Evolutionary conservation across 331 rosid genomes (phyloP), one percentile per base, ranked within the genome.

Genomic region (Cydonia oblonga): DNA sequence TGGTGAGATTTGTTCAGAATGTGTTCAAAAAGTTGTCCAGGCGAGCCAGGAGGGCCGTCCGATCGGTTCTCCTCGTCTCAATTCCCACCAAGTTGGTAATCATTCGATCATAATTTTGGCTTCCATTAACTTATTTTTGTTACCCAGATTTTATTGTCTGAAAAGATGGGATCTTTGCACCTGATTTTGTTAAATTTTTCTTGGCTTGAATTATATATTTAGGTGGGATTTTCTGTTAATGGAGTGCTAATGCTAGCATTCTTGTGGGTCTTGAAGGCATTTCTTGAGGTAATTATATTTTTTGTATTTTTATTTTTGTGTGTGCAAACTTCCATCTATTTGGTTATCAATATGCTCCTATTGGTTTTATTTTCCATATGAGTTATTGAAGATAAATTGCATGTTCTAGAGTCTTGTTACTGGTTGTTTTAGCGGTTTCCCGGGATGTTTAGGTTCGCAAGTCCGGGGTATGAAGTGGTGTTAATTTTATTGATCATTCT

Each of bases 221-320:
- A 88, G 96, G 88, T 90, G 23, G 86, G 86, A 12, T 91, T 91
- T 82, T 88, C 96, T 35, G 92, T 88, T 15, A 82, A 91, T 66
- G 97, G 96, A n/a, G 81, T 89, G 68, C 79, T 91, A 29, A 38
- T 88, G 63, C 85, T 91, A 59, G 85, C 96, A 7, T 89, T 78
- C 73, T 61, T 91, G 82, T 91, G 92, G 96, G 40, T 91, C 78
- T 73, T 81, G 77, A 91, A 85, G 89, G 96, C 92, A n/a, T 89
- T 91, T 81, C 92, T 91, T 64, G 89, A 87, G 96, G 97, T 91
- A 84, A 33, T 14, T 49, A 32, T 56, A 62, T 18, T 61, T 33
- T 33, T 35, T 35, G 12, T 35, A 35, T 9, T 35, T 35, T 9
- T 9, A 35, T 9, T 9, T 35, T 35, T 9, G 13, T 10, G 49